Evolutionary conservation across 352 stramenopile species (phyloP).

Genomic region (Pythium monospermum): DNA sequence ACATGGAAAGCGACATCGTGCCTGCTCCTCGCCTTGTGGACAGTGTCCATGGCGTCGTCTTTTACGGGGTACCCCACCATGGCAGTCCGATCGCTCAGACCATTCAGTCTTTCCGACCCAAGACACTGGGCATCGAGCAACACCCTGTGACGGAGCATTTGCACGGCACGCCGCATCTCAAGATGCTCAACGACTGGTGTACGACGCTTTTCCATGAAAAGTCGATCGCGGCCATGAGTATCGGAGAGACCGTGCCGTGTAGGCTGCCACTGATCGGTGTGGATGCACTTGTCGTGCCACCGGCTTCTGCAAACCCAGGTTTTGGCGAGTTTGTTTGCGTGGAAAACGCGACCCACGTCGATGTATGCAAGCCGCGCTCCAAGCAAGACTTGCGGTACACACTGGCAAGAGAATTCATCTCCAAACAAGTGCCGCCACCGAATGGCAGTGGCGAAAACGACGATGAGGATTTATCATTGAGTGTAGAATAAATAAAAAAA

Average conservation of each 20-base stretch:
- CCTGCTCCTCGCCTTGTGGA: constrained; percentile 33
- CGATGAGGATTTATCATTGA: constrained; percentile 10
- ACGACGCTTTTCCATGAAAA: constrained; percentile 43
- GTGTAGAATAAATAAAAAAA: constrained; percentile 12
- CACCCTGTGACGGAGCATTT: constrained; percentile 71
- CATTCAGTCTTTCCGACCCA: constrained; percentile 53
- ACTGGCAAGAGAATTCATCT: constrained; percentile 59
- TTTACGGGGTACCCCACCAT: constrained; percentile 76
- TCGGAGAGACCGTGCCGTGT: constrained; percentile 63
- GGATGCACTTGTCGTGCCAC: constrained; percentile 69
- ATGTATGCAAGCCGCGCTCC: constrained; percentile 71
- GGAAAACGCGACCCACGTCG: constrained; percentile 58
- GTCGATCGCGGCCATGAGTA: constrained; percentile 50
- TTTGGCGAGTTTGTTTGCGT: constrained; percentile 68
- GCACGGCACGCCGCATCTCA: constrained; percentile 65
- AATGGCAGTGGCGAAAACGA: too few relatives aligned
- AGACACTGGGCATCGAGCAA: constrained; percentile 40
- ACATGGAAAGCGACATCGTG: not conserved
- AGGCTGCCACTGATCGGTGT: constrained; percentile 59
- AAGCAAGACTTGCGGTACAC: constrained; percentile 54
- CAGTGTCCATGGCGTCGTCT: constrained; percentile 66
- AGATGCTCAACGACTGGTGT: constrained; percentile 82
- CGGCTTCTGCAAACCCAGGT: constrained; percentile 59
- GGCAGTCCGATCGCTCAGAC: constrained; percentile 68
- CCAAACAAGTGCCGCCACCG: constrained; percentile 19